Conservation (phyloP, 208 protist species). For the Acanthamoeba triangularis region DNA sequence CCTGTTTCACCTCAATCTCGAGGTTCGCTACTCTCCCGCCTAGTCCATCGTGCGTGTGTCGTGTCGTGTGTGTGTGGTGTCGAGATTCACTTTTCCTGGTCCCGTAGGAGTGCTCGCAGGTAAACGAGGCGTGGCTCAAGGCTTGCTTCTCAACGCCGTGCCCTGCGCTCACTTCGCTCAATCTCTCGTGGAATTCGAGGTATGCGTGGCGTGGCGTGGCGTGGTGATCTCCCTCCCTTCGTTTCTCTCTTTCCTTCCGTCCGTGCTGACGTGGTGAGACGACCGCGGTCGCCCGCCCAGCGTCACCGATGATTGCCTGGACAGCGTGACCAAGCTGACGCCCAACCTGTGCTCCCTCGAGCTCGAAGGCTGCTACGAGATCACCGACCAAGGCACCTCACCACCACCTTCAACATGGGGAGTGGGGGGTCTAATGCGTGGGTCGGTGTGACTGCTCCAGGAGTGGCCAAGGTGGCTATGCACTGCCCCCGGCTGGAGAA, state of each 20-base stretch:
- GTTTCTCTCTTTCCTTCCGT: not conserved
- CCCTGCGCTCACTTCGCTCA: not conserved
- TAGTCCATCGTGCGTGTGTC: not conserved
- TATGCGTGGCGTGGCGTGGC: not conserved
- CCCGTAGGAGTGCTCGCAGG: not conserved
- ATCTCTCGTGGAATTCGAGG: not conserved
- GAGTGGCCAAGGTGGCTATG: not conserved
- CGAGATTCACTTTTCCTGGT: not conserved
- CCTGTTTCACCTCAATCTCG: not conserved
- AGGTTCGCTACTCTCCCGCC: not conserved
- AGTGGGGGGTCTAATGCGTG: not conserved
- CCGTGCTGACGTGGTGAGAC: no score
- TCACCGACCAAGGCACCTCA: not conserved
- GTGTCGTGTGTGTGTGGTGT: not conserved
- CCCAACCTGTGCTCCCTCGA: constrained; percentile 12
- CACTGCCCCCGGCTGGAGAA: constrained; percentile 20
- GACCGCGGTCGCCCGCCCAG: not conserved
- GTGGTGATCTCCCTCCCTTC: not conserved
- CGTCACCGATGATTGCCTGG: not conserved
- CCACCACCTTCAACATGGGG: no score
- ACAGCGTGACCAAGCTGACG: not conserved
- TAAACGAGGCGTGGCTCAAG: not conserved
- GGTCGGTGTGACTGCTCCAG: not conserved
- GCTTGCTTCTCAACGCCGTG: not conserved
- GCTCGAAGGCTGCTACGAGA: not conserved